phyloP scores from a whole-genome alignment of 805 yeast genomes.

The Ogataea allantospora region DNA sequence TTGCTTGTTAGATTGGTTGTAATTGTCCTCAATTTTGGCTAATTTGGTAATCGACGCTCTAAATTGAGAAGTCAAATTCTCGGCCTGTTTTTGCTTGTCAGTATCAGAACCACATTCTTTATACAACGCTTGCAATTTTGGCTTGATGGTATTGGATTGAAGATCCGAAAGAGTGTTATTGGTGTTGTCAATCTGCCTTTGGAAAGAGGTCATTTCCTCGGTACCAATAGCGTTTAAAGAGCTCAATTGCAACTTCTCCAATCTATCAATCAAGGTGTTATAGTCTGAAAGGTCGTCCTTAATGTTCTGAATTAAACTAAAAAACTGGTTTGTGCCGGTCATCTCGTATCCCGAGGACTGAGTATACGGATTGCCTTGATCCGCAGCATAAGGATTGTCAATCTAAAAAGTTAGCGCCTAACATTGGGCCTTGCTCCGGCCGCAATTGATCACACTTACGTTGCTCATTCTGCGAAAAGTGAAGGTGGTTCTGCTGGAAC shows the following conservation, averaged over 20 bases:
- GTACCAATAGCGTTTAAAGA: conserved; percentile 71
- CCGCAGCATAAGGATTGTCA: conserved; percentile 29
- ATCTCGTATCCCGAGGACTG: conserved; percentile 21
- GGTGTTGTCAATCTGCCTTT: conserved; percentile 73
- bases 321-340: conserved; percentile 45
- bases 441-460: conserved; percentile 10
- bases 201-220: conserved; percentile 64
- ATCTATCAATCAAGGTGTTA: conserved; percentile 63
- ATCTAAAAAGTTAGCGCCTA: conserved; percentile 13
- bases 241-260: conserved; percentile 68
- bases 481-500: conserved; percentile 4
- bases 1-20: conserved; percentile 76
- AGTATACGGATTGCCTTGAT: conserved; percentile 23
- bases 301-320: conserved; percentile 65
- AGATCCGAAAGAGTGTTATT: conserved; percentile 76
- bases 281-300: conserved; percentile 70
- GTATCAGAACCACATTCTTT: conserved; percentile 66
- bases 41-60: conserved; percentile 83
- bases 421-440: conserved; percentile 4
- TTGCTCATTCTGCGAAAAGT: conserved; percentile 13
- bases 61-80: conserved; percentile 80
- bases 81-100: conserved; percentile 88
- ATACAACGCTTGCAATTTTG: conserved; percentile 74
- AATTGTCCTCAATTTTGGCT: conserved; percentile 81
- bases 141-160: conserved; percentile 66